Conservation (phyloP, 2,329 filamentous ascomycete species). For the Claviceps quebecensis region DNA sequence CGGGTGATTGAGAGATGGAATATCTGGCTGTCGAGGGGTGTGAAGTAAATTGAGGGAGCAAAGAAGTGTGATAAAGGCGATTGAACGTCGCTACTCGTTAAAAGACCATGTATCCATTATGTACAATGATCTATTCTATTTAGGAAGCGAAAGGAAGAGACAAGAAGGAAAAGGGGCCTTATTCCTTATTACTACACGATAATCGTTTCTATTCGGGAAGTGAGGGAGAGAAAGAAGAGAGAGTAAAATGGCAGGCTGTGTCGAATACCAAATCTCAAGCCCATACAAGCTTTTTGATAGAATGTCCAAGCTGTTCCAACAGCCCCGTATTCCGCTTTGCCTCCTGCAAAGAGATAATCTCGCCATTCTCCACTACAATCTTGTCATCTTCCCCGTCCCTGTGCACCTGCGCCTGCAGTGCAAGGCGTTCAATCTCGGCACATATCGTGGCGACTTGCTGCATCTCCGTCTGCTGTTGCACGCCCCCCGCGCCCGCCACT, state of each 20-base stretch:
- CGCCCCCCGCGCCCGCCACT: conserved; percentile 33
- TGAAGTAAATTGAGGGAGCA: not conserved
- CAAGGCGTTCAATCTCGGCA: conserved; percentile 60
- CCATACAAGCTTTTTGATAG: conserved; percentile 91
- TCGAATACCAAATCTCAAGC: conserved; percentile 21
- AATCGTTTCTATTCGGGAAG: not conserved
- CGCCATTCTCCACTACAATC: conserved; percentile 39
- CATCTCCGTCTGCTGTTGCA: conserved; percentile 36
- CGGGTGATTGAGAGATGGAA: not conserved
- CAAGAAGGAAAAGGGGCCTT: not conserved
- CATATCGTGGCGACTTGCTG: conserved; percentile 52
- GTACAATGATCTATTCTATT: too few species aligned
- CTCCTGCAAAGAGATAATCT: conserved; percentile 73
- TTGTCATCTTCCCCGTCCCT: conserved; percentile 28
- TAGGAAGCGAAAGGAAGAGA: too few species aligned
- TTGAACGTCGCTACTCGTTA: not conserved
- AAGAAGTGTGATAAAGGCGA: not conserved
- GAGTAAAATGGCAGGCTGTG: not conserved
- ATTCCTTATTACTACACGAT: not conserved
- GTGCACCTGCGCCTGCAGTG: conserved; percentile 32
- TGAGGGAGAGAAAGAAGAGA: not conserved
- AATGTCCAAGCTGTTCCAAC: conserved; percentile 76
- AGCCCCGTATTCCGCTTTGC: conserved; percentile 78
- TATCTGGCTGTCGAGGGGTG: not conserved
- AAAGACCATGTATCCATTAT: not conserved